Base-by-base conservation (phyloP, 2,329 filamentous ascomycete genomes). In the Fusarium floridanum region DNA sequence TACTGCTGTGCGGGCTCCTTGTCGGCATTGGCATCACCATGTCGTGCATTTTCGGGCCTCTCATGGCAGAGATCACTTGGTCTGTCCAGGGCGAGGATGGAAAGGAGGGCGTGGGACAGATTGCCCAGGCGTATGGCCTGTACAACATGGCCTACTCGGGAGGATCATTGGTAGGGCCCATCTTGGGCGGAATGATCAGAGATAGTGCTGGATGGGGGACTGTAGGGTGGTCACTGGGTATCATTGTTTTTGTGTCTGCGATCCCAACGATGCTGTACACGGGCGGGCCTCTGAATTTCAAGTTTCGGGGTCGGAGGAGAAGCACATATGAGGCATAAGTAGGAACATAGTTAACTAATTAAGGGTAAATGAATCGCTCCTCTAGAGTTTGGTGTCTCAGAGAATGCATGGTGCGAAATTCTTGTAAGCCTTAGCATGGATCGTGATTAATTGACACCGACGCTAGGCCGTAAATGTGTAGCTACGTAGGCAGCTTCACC, bases 21-120 rank as follows among this genome's bases (percentile, higher is more conserved):
- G 66, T 72, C 3, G 81, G 80, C 9, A 55, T 83, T 8, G 82
- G 82, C 2, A 65, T 82, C 10, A 77, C 79, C 3, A 70, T 79
- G 56, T 69, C 78, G 10, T 80, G 79, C n/a, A 78, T 82, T n/a
- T 78, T 83, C 22, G 79, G 79, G 3, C 81, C 81, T 4, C 53
- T 83, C 62, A 83, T 82, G 78, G 82, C 81, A 3, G 82, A 83
- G 71, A 82, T 83, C 43, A 81, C 80, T 39, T 83, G 80, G 79
- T 72, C 81, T 5, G 73, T 81, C 10, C 71, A 80, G 57, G 68
- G 61, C 12, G 71, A 75, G 17, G 73, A 75, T 61, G 74, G 74
- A 4, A 73, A 71, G 17, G 68, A 71, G 39, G 74, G 73, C 24
- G 71, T 60, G 9, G 77, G 76, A 16, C 81, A 82, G 8, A 81